Conservation (phyloP, 2,329 filamentous ascomycete genomes). For the Pseudogymnoascus sp. region DNA sequence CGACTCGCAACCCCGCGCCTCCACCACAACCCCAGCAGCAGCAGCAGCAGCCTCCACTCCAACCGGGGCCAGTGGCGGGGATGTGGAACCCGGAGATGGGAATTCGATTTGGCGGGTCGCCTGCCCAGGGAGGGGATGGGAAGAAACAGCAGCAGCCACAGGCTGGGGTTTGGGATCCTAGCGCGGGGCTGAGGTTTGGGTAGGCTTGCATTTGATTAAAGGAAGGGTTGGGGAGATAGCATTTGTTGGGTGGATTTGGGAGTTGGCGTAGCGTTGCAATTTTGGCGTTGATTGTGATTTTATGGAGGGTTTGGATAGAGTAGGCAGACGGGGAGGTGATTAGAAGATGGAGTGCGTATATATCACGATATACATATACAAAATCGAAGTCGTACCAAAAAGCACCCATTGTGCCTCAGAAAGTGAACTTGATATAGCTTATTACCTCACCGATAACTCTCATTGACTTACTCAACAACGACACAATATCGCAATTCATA, state of each 20-base stretch:
- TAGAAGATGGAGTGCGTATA: background rate
- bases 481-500: background rate
- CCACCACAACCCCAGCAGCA: slow-evolving; percentile 23
- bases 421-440: background rate
- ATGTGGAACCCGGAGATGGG: slow-evolving; percentile 77
- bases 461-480: too few species aligned
- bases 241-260: background rate
- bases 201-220: slow-evolving; percentile 11
- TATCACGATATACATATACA: background rate
- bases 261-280: background rate
- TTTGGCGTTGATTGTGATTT: background rate
- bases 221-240: background rate
- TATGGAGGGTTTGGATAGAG: background rate
- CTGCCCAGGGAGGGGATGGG: slow-evolving; percentile 18
- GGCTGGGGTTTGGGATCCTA: slow-evolving; percentile 23
- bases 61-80: slow-evolving; percentile 36
- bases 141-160: background rate
- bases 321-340: background rate
- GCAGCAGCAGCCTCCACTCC: slow-evolving; percentile 29
- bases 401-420: background rate
- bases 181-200: slow-evolving; percentile 23
- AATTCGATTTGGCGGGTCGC: slow-evolving; percentile 60
- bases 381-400: background rate
- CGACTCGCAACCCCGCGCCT: background rate
- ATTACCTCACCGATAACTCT: background rate